Evolutionary conservation across 2,329 filamentous ascomycete species (phyloP).

Genomic region (Pezicula neosporulosa): DNA sequence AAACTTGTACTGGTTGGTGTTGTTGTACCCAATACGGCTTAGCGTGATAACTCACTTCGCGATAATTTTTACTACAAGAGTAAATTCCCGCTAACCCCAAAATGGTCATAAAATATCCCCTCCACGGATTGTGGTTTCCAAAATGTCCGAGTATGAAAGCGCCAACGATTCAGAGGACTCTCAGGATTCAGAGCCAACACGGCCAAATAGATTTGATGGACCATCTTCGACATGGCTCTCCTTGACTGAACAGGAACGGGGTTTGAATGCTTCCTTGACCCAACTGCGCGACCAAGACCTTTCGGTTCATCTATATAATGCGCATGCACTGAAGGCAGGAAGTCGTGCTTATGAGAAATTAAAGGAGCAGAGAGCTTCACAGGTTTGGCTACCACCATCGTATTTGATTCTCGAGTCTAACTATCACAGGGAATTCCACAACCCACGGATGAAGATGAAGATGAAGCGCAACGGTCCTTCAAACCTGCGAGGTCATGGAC

Average conservation of each 20-base stretch:
- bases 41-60: not conserved
- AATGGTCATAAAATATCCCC: too few relatives aligned
- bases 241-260: conserved; percentile 59
- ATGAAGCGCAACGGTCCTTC: conserved; percentile 35
- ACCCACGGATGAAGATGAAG: conserved; percentile 20
- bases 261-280: conserved; percentile 60
- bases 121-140: not conserved
- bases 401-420: not conserved
- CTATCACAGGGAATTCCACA: too few relatives aligned
- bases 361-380: conserved; percentile 33
- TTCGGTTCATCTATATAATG: conserved; percentile 74
- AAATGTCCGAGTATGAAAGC: conserved; percentile 35
- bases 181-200: conserved; percentile 42
- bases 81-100: too few relatives aligned
- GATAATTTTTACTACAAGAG: too few relatives aligned
- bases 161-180: conserved; percentile 44
- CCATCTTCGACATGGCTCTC: conserved; percentile 62
- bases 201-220: conserved; percentile 74
- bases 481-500: conserved; percentile 65
- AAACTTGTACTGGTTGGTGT: not conserved
- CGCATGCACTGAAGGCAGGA: conserved; percentile 62
- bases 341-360: conserved; percentile 7
- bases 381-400: conserved; percentile 12
- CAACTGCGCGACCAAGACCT: conserved; percentile 64
- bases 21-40: not conserved